Percentiles rank a stretch among this genome's conserved stretches.
These are phyloP conservation scores for Melaleuca alternifolia DNA, from an alignment of 345 rosid species.

Conservation along the genomic window DNA sequence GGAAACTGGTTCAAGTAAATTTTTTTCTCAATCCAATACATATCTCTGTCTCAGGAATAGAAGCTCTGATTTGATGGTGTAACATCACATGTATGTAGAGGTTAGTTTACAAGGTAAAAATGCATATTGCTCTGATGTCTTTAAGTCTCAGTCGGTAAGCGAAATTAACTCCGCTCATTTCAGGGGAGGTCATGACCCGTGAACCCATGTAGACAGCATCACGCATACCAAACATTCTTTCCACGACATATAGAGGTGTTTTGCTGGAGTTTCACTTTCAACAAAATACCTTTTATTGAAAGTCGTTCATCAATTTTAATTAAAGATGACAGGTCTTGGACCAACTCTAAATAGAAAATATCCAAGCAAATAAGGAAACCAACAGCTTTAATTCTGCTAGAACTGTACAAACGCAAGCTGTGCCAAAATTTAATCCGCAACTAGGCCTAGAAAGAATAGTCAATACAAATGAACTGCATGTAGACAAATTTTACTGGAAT, in stretches of 20 bases:
- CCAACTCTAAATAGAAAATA: too few relatives aligned
- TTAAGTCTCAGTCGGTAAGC: neutral
- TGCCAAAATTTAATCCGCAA: too few relatives aligned
- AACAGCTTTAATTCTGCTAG: too few relatives aligned
- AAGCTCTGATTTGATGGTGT: neutral
- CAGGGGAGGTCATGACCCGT: neutral
- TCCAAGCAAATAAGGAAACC: too few relatives aligned
- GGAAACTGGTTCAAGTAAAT: neutral
- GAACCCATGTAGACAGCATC: neutral
- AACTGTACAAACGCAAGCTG: too few relatives aligned
- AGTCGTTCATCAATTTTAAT: too few relatives aligned
- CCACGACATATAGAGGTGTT: neutral
- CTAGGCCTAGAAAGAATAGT: too few relatives aligned
- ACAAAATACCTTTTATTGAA: too few relatives aligned
- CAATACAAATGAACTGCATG: too few relatives aligned
- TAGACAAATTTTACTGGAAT: too few relatives aligned
- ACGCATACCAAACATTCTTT: neutral
- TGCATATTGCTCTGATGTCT: neutral
- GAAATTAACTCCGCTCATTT: neutral
- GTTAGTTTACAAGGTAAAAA: neutral
- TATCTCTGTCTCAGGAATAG: neutral
- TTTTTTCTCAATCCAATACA: fast-evolving
- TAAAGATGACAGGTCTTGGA: too few relatives aligned
- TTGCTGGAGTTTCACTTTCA: too few relatives aligned
- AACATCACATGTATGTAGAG: neutral